phyloP scores from a whole-genome alignment of 1,284 basidiomycete genomes.

The Leucoagaricus sp. region DNA sequence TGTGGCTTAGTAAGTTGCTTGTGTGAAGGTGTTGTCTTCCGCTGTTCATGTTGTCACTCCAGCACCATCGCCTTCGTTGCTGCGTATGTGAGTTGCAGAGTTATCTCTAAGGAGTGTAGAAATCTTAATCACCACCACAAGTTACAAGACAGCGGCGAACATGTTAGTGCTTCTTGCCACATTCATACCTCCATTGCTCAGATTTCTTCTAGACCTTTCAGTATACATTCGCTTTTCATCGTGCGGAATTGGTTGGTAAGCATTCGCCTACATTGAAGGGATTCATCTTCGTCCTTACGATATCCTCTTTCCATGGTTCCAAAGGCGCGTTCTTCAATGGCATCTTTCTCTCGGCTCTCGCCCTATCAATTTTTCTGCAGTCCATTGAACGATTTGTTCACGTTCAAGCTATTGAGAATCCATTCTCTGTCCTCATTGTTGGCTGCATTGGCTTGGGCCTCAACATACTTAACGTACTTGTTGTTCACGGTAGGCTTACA shows the following conservation, averaged over 20 bases:
- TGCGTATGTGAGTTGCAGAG: slow-evolving; percentile 28
- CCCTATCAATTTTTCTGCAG: slow-evolving; percentile 47
- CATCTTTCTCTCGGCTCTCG: slow-evolving; percentile 48
- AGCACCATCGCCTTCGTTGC: slow-evolving; percentile 39
- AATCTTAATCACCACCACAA: slow-evolving; percentile 14
- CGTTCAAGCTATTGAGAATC: slow-evolving; percentile 37
- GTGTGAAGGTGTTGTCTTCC: neutral
- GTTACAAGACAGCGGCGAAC: slow-evolving; percentile 42
- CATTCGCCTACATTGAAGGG: neutral
- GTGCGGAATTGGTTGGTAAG: slow-evolving; percentile 51
- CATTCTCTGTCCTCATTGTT: slow-evolving; percentile 42
- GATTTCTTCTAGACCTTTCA: slow-evolving; percentile 32
- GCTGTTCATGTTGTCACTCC: neutral
- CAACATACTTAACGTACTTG: slow-evolving; percentile 43
- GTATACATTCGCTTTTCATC: slow-evolving; percentile 50
- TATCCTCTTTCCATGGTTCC: too few relatives aligned
- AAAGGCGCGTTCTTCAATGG: slow-evolving; percentile 53
- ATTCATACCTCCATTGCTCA: slow-evolving; percentile 5
- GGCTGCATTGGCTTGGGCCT: slow-evolving; percentile 43
- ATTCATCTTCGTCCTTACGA: neutral
- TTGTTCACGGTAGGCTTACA: slow-evolving; percentile 41
- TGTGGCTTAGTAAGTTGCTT: neutral
- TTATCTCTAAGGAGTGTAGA: neutral
- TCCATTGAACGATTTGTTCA: slow-evolving; percentile 48
- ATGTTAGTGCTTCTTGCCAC: slow-evolving; percentile 27